Conservation (phyloP, 257 asterid species). For the Catharanthus roseus region DNA sequence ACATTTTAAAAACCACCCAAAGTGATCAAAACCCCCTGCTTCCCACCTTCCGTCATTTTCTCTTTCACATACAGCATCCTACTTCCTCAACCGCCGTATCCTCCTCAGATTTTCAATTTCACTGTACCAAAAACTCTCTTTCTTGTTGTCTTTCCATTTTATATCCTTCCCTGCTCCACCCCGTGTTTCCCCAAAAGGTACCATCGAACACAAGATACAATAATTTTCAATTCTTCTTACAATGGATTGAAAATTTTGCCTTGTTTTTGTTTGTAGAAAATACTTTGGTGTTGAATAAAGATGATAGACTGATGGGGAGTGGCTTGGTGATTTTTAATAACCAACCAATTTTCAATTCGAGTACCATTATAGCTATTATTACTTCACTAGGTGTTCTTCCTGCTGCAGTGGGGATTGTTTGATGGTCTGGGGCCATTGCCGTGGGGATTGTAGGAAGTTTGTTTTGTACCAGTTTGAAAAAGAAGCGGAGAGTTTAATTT, state of each 20-base stretch:
- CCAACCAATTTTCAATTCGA: slow-evolving; percentile 33
- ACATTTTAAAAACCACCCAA: no score
- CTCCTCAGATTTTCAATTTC: slow-evolving; percentile 41
- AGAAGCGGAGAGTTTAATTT: slow-evolving; percentile 37
- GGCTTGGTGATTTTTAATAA: slow-evolving; percentile 35
- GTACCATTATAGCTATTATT: slow-evolving; percentile 87
- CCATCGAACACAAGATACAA: background rate
- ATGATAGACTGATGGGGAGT: slow-evolving; percentile 55
- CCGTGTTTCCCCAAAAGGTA: slow-evolving; percentile 22
- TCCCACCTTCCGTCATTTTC: slow-evolving; percentile 39
- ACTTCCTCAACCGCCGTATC: slow-evolving; percentile 18
- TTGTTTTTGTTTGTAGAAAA: slow-evolving; percentile 26
- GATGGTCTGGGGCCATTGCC: slow-evolving; percentile 74
- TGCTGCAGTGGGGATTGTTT: slow-evolving; percentile 90
- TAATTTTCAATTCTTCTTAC: background rate
- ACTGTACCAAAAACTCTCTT: slow-evolving; percentile 27
- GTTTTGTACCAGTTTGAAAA: slow-evolving; percentile 51
- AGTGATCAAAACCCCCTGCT: no score
- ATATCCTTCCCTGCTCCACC: slow-evolving; percentile 15
- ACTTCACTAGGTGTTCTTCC: slow-evolving; percentile 93
- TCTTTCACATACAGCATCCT: slow-evolving; percentile 42
- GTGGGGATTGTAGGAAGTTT: slow-evolving; percentile 57
- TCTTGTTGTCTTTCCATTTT: slow-evolving; percentile 32
- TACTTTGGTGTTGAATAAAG: slow-evolving; percentile 46
- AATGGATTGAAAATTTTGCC: background rate